A percentile compares a stretch with the other conserved stretches of the same genome.
These are phyloP conservation scores for Picochlorum sp. DNA, from an alignment of 139 green algal species.

Conservation along the genomic window DNA sequence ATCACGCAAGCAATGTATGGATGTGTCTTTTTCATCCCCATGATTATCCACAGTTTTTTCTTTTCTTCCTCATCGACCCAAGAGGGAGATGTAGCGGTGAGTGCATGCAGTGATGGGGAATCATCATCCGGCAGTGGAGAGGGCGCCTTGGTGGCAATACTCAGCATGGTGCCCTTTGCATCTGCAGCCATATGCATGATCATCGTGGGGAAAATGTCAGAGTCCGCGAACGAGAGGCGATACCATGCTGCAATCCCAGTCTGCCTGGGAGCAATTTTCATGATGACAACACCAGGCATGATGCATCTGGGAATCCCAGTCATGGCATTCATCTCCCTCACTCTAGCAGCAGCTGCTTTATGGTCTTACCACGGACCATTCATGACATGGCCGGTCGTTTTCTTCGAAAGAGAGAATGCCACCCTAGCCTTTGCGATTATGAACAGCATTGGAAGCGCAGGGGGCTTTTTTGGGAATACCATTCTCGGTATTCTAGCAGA, in stretches of 20 bases:
- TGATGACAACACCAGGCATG: conserved; percentile 9
- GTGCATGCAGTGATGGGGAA: neutral
- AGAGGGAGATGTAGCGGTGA: too few relatives aligned
- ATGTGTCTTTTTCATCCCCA: conserved; percentile 23
- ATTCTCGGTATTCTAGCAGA: conserved; percentile 21
- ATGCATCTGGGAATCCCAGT: neutral
- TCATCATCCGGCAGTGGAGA: neutral
- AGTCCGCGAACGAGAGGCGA: conserved; percentile 21
- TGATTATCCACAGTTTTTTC: conserved; percentile 19
- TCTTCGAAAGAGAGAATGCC: conserved; percentile 27
- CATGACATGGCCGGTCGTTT: conserved; percentile 37
- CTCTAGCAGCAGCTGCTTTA: conserved; percentile 9
- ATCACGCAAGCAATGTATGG: conserved; percentile 21
- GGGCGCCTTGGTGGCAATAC: conserved; percentile 13
- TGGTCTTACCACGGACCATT: conserved; percentile 32
- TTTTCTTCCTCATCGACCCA: neutral
- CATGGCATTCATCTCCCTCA: conserved; percentile 20
- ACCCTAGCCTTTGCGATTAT: conserved; percentile 27
- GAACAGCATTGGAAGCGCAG: conserved; percentile 25
- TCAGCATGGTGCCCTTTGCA: conserved; percentile 18
- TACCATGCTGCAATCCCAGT: conserved; percentile 14
- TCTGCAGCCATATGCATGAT: conserved; percentile 17
- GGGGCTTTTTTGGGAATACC: conserved; percentile 27
- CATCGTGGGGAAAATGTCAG: conserved; percentile 13
- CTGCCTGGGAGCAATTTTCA: conserved; percentile 1